Base-by-base conservation (phyloP, 2,329 filamentous ascomycete species). In the Tolypocladium ophioglossoides region DNA sequence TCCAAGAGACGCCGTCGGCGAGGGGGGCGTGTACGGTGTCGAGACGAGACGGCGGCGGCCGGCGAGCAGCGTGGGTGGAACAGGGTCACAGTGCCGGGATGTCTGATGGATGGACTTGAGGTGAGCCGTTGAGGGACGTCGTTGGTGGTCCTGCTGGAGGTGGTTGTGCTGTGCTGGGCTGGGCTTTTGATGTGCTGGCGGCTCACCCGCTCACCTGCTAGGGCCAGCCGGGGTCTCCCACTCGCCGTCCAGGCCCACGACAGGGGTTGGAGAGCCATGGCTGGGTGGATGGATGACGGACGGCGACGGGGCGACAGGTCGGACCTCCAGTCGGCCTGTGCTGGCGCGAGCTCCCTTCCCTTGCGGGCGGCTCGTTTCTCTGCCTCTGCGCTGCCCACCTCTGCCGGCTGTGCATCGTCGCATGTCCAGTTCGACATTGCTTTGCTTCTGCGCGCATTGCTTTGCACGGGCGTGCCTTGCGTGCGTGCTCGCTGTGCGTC, bases 91-190 rank as follows among this genome's bases (percentile, higher is more conserved):
- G 40, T 38, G 38, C 54, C 47, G 34, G 51, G 54, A 46, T 53
- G 52, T 35, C 35, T 54, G 46, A 39, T 44, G 37, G 48, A 50
- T 46, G 46, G 52, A 37, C n/a, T 37, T 44, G 39, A 50, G 52
- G 38, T 39, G 47, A 54, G 47, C 44, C 32, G 44, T 32, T n/a
- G 44, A 47, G 16, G 12, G 44, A 9, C n/a, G n/a, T n/a, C n/a
- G n/a, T n/a, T n/a, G n/a, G n/a, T n/a, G n/a, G n/a, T n/a, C n/a
- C n/a, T n/a, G n/a, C n/a, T n/a, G n/a, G n/a, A n/a, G n/a, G n/a
- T 59, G 60, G 55, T 56, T 56, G 54, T 58, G 58, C 41, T 48
- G 54, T 59, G 58, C 57, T 49, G 55, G 27, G 41, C 41, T 46
- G 24, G 24, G 24, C 14, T 20, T 47, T 8, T 58, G 61, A 39